Evolutionary conservation across 2,329 filamentous ascomycete species (phyloP).

Genomic region (Aspergillus vadensis): DNA sequence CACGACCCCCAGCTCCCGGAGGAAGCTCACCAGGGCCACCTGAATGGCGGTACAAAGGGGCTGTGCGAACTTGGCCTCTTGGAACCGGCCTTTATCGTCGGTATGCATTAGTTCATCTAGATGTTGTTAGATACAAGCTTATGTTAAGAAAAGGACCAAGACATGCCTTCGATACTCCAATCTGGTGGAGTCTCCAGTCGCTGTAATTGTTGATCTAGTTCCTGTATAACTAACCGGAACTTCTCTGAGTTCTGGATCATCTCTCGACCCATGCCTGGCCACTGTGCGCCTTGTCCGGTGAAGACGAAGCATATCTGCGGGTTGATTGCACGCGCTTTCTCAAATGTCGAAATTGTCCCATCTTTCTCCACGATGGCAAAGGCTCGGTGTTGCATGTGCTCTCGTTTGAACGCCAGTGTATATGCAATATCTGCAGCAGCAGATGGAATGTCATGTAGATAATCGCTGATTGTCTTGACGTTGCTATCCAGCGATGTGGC

Average conservation of each 20-base stretch:
- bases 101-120: too few species aligned
- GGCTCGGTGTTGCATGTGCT: conserved; percentile 17
- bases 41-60: conserved; percentile 35
- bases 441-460: conserved; percentile 7
- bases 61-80: conserved; percentile 31
- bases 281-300: conserved; percentile 43
- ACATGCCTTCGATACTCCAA: background rate
- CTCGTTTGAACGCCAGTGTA: conserved; percentile 19
- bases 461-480: conserved; percentile 8
- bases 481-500: conserved; percentile 13
- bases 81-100: conserved; percentile 19
- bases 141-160: background rate
- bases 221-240: conserved; percentile 23
- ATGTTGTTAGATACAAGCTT: too few species aligned
- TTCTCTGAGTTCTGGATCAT: conserved; percentile 24
- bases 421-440: conserved; percentile 16
- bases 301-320: conserved; percentile 30
- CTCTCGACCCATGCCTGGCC: conserved; percentile 34
- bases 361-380: conserved; percentile 14
- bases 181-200: background rate
- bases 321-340: background rate
- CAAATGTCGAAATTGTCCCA: conserved; percentile 3
- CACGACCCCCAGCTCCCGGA: conserved; percentile 25
- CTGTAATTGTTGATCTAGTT: conserved; percentile 19
- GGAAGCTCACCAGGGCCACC: conserved; percentile 32